Conservation (phyloP, 257 asterid genomes). For the Verbascum thapsus region DNA sequence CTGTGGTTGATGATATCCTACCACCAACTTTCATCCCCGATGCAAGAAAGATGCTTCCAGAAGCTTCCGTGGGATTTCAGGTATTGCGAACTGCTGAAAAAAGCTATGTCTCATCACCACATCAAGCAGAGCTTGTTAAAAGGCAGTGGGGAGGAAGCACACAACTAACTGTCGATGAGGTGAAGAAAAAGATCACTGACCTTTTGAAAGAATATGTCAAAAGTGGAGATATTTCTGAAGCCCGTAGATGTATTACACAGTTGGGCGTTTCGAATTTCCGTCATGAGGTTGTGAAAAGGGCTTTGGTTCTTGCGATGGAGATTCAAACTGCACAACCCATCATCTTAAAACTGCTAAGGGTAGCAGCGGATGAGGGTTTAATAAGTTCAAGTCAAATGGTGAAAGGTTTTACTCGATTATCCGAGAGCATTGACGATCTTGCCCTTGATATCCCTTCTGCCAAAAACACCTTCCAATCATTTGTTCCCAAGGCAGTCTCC, state of each 20-base stretch:
- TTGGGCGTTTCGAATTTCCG: conserved; percentile 92
- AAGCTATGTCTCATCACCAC: conserved; percentile 97
- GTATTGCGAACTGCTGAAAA: conserved; percentile 83
- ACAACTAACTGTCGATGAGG: conserved; percentile 86
- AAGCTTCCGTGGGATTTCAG: conserved; percentile 74
- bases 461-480: conserved; percentile 49
- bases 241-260: conserved; percentile 86
- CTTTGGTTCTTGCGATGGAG: conserved; percentile 88
- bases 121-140: conserved; percentile 97
- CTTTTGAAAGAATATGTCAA: conserved; percentile 82
- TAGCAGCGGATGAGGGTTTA: conserved; percentile 92
- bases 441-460: conserved; percentile 98
- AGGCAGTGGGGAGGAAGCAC: conserved; percentile 99
- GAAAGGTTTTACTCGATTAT: conserved; percentile 77
- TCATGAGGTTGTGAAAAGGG: conserved; percentile 96
- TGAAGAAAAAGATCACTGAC: conserved; percentile 85
- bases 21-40: conserved; percentile 90
- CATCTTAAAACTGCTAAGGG: conserved; percentile 69
- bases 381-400: conserved; percentile 94
- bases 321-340: conserved; percentile 62
- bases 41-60: conserved; percentile 73
- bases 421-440: conserved; percentile 94
- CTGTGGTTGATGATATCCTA: conserved; percentile 92
- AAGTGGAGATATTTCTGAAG: conserved; percentile 93
- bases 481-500: conserved; percentile 74